Evolutionary conservation across 2,329 filamentous ascomycete species (phyloP).

Genomic region (Trichothecium sympodiale): DNA sequence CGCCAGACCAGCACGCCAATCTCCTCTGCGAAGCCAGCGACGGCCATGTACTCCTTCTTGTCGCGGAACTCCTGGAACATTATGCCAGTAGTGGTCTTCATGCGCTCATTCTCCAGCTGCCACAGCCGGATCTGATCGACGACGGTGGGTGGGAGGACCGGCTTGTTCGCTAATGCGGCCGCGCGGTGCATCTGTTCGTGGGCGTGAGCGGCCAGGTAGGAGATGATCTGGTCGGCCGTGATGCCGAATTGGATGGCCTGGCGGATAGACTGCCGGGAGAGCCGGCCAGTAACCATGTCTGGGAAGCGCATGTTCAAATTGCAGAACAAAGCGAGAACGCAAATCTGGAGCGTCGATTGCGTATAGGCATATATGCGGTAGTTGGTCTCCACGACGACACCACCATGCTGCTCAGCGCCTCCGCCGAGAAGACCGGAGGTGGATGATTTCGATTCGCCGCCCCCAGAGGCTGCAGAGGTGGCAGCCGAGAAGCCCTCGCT

Average conservation of each 20-base stretch:
- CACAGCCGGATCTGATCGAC: constrained; percentile 95
- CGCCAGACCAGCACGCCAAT: constrained; percentile 85
- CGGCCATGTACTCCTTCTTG: constrained; percentile 56
- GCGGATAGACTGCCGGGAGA: constrained; percentile 81
- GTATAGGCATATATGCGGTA: constrained; percentile 98
- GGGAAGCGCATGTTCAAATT: constrained; percentile 84
- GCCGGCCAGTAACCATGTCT: constrained; percentile 84
- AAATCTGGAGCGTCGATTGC: constrained; percentile 84
- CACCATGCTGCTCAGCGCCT: constrained; percentile 49
- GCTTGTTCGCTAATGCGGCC: constrained; percentile 43
- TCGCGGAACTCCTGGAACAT: constrained; percentile 81
- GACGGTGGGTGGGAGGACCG: constrained; percentile 85
- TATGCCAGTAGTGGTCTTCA: constrained; percentile 74
- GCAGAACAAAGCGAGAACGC: constrained; percentile 82
- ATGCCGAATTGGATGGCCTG: constrained; percentile 83
- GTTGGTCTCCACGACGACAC: constrained; percentile 95
- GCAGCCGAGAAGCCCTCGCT: constrained; percentile 59
- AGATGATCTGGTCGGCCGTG: constrained; percentile 89
- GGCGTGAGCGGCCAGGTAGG: constrained; percentile 82
- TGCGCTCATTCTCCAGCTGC: constrained; percentile 94
- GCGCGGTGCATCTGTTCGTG: constrained; percentile 84
- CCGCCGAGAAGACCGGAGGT: constrained; percentile 22
- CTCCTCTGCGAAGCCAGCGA: constrained; percentile 73
- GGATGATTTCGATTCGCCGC: constrained; percentile 12
- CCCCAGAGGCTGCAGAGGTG: constrained; percentile 30